phyloP scores from a whole-genome alignment of 140 eudicot species.

The Oenanthe javanica region DNA sequence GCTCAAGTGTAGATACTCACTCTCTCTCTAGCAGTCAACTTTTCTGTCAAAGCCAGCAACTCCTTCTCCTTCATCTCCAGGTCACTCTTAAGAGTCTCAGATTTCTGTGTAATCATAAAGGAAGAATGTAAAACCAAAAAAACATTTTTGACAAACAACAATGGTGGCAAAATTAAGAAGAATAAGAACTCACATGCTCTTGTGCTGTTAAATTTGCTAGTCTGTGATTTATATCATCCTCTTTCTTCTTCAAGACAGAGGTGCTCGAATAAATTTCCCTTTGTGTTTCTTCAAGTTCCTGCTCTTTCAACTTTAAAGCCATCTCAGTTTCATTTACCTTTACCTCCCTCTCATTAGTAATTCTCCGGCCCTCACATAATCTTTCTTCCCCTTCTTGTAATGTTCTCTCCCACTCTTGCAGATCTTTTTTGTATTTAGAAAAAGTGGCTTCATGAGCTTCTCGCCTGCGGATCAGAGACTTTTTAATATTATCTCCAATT shows the following conservation, averaged over 20 bases:
- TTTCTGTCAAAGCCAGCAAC: slow-evolving; percentile 45
- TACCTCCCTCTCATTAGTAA: slow-evolving; percentile 53
- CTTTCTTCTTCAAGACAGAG: slow-evolving; percentile 41
- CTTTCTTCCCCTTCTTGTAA: slow-evolving; percentile 81
- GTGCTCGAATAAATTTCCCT: slow-evolving; percentile 34
- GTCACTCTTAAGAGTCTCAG: slow-evolving; percentile 36
- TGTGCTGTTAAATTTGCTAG: slow-evolving; percentile 28
- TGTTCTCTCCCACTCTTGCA: slow-evolving; percentile 71
- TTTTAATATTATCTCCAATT: neutral
- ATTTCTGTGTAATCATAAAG: slow-evolving; percentile 24
- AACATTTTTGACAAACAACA: neutral
- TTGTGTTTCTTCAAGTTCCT: slow-evolving; percentile 41
- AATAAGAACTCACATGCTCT: slow-evolving; percentile 57
- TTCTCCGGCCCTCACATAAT: slow-evolving; percentile 59
- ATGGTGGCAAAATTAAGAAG: neutral
- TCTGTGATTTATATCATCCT: slow-evolving; percentile 46
- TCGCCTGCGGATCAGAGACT: slow-evolving; percentile 32
- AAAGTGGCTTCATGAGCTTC: slow-evolving; percentile 55
- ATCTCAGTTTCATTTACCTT: slow-evolving; percentile 43
- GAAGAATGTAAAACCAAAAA: neutral
- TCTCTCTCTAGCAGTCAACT: slow-evolving; percentile 54
- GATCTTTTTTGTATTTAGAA: slow-evolving; percentile 52
- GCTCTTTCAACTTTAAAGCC: slow-evolving; percentile 43
- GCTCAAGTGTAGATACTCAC: slow-evolving; percentile 37
- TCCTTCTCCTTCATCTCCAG: slow-evolving; percentile 65